Evolutionary conservation across 73 alveolate genomes (phyloP), one percentile per base, ranked within the genome.

Genomic region (Paramecium pentaurelia): DNA sequence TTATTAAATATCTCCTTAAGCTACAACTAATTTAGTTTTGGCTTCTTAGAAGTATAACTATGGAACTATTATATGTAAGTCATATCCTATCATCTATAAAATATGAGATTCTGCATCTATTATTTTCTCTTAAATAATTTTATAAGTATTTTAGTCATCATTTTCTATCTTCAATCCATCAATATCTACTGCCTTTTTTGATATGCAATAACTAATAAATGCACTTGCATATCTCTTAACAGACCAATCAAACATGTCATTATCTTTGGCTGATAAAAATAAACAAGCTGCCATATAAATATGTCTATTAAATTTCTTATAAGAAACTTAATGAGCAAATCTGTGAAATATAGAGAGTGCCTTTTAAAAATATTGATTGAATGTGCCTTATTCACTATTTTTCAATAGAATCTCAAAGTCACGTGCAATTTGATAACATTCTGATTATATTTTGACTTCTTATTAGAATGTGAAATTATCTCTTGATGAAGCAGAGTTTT

Each of bases 231-330:
- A 80, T 80, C 91, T 80, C 73, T 80, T 64, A n/a, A 47, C 73
- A 42, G 91, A 40, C 91, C 91, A 80, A 80, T 80, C 47, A 49
- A 80, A 80, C 91, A 80, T 80, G 18, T 80, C 91, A 25, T 32
- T 25, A 16, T 80, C 91, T 27, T 80, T 80, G 12, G 91, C 71
- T 44, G 91, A 42, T 20, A 80, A 20, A 64, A 80, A 80, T 25
- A 80, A 27, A 49, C 91, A 42, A 49, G 91, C 91, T 14, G 77
- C 58, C 71, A 80, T 45, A 80, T 80, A 80, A 0, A 80, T 42
- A n/a, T 80, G 44, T 80, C 75, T 80, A 80, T 80, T 44, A 18
- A 42, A 80, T 80, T 80, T 45, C 27, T 10, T 32, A 22, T 14
- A 80, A 25, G 91, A 80, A 25, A 80, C 32, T 49, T 80, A 45